phyloP scores from a whole-genome alignment of 805 yeast genomes.

The Pichia deserticola region DNA sequence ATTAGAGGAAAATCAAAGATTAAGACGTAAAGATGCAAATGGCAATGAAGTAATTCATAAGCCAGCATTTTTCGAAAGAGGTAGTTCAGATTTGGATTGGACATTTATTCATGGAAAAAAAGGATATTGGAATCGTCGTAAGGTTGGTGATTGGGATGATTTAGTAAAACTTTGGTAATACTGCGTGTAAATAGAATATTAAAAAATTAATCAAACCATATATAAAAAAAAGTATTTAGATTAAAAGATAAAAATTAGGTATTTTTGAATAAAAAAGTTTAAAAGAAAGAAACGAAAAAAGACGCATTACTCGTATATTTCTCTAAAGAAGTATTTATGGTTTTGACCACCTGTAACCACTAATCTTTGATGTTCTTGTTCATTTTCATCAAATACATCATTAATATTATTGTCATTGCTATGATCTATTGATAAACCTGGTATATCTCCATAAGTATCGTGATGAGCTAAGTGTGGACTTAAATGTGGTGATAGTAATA shows the following conservation, averaged over 20 bases:
- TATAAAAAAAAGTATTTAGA: not conserved
- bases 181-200: not conserved
- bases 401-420: not conserved
- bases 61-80: slow-evolving; percentile 59
- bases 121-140: slow-evolving; percentile 78
- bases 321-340: slow-evolving; percentile 29
- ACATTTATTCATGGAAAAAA: slow-evolving; percentile 46
- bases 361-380: slow-evolving; percentile 15
- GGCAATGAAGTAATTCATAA: slow-evolving; percentile 36
- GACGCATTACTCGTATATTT: slow-evolving; percentile 4
- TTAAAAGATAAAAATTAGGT: not conserved
- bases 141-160: slow-evolving; percentile 52
- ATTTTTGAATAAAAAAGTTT: not conserved
- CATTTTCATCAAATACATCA: not conserved
- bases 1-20: slow-evolving; percentile 77
- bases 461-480: not conserved
- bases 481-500: slow-evolving; percentile 38
- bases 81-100: slow-evolving; percentile 39
- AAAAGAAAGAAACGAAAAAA: not conserved
- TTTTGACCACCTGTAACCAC: slow-evolving; percentile 30
- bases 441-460: slow-evolving; percentile 13
- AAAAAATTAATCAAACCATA: too few relatives aligned
- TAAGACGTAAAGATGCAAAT: slow-evolving; percentile 54
- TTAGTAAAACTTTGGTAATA: slow-evolving; percentile 48
- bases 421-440: slow-evolving; percentile 19